Evolutionary conservation across 2,329 filamentous ascomycete genomes (phyloP), one percentile per base, ranked within the genome.

Genomic region (Epicoccum nigrum): DNA sequence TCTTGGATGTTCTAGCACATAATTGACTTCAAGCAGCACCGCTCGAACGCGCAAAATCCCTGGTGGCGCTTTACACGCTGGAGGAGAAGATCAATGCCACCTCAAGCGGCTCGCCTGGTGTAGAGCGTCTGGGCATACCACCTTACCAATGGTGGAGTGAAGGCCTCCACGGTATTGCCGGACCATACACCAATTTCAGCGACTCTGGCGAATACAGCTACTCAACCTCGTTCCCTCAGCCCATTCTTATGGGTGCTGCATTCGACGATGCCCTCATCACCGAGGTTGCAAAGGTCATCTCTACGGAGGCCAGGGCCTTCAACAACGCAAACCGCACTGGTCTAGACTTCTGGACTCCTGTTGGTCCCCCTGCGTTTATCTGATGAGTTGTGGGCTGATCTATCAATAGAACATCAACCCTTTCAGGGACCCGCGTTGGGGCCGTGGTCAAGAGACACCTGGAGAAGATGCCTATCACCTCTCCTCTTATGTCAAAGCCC

Each of bases 201-300:
- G 67, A 68, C 5, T 71, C 72, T 11, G 82, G 81, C 2, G 72
- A 81, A n/a, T 88, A 79, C 65, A 82, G 77, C 60, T 83, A 82
- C 64, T 82, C 85, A 0, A 89, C 86, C 0, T 84, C 82, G 0
- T 89, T 89, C 60, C 85, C 86, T 0, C 80, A 83, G 63, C 85
- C 86, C 0, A 87, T 89, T 47, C 69, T 82, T 2, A 81, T 86
- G 62, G 81, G 81, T 25, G 84, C 86, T 0, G 80, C 85, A 0
- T 85, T 89, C 58, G 84, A 89, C 54, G 83, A 87, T 58, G 78
- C 79, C 0, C 70, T 89, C 33, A 83, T 89, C 56, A 70, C 78
- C 15, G 73, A 78, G 6, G 81, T 89, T 4, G 86, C 81, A 2
- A 76, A 69, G 3, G 79, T 85, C 4, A 78, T 85, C 30, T 75